phyloP scores from a whole-genome alignment of 345 rosid species.

The Alliaria petiolata region DNA sequence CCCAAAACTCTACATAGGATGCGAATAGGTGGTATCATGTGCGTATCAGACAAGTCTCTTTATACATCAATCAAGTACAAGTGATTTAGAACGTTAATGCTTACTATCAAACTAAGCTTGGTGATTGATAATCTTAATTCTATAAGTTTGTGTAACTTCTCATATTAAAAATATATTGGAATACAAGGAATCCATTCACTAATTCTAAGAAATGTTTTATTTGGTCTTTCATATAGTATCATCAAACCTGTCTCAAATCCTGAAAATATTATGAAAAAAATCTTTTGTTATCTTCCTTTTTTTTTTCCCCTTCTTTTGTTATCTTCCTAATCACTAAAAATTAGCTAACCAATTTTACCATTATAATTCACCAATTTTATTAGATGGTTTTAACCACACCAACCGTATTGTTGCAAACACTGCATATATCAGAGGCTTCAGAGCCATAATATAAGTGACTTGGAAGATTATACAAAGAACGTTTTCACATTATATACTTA shows the following conservation, averaged over 20 bases:
- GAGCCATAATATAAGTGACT: neutral
- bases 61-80: conserved; percentile 27
- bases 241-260: no score
- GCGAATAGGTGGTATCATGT: conserved; percentile 18
- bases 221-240: no score
- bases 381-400: neutral
- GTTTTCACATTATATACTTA: neutral
- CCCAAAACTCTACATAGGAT: conserved; percentile 16
- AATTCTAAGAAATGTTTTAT: no score
- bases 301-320: no score
- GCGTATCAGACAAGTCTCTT: conserved; percentile 17
- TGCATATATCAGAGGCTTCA: neutral
- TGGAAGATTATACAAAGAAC: conserved; percentile 13
- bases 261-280: no score
- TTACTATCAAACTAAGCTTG: neutral
- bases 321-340: neutral
- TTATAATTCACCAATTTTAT: neutral
- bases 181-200: no score
- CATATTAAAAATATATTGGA: no score
- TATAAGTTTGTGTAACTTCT: neutral
- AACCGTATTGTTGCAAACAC: neutral
- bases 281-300: no score
- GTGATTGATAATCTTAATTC: neutral
- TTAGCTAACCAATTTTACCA: neutral
- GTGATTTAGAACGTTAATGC: neutral